These are phyloP conservation scores for Lindgomyces ingoldianus DNA, from an alignment of 495 filamentous ascomycete genomes.

Conservation along the genomic window DNA sequence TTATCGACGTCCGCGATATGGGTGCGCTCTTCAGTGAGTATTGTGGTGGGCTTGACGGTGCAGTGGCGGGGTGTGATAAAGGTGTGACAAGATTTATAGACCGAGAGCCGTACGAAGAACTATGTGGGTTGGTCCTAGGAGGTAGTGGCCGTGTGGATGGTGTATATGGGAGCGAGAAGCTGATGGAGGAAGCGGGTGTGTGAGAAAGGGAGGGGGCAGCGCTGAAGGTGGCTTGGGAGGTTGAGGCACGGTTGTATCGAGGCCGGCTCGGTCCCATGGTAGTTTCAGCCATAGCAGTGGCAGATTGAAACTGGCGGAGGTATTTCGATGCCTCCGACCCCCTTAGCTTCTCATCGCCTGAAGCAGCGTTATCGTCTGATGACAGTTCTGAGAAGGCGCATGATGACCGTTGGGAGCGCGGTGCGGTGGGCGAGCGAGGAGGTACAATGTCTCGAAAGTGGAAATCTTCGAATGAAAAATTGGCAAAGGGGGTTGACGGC, in stretches of 20 bases:
- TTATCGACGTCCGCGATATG: conserved; percentile 28
- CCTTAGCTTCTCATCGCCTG: conserved; percentile 22
- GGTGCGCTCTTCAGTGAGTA: conserved; percentile 37
- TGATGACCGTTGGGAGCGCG: conserved; percentile 32
- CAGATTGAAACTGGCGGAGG: conserved; percentile 41
- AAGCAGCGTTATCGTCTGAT: conserved; percentile 32
- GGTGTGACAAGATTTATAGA: conserved; percentile 45
- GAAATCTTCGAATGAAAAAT: conserved; percentile 42
- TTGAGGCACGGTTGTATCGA: conserved; percentile 33
- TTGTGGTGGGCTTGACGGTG: conserved; percentile 25
- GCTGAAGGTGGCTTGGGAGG: conserved; percentile 30
- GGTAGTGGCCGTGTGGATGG: conserved; percentile 38
- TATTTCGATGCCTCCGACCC: conserved; percentile 40
- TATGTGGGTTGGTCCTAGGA: conserved; percentile 40
- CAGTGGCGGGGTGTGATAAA: conserved; percentile 17
- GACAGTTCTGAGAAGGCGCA: conserved; percentile 39
- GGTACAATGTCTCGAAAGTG: conserved; percentile 46
- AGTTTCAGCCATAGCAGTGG: conserved; percentile 9
- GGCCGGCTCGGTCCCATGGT: conserved; percentile 26
- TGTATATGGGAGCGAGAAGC: conserved; percentile 36
- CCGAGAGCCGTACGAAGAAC: conserved; percentile 32
- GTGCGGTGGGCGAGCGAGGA: conserved; percentile 45
- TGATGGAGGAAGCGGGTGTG: conserved; percentile 43
- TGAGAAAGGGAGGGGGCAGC: conserved; percentile 42
- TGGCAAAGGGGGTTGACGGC: conserved; percentile 33